Conservation (phyloP, 306 rosid species). For the Acacia acuminata region DNA sequence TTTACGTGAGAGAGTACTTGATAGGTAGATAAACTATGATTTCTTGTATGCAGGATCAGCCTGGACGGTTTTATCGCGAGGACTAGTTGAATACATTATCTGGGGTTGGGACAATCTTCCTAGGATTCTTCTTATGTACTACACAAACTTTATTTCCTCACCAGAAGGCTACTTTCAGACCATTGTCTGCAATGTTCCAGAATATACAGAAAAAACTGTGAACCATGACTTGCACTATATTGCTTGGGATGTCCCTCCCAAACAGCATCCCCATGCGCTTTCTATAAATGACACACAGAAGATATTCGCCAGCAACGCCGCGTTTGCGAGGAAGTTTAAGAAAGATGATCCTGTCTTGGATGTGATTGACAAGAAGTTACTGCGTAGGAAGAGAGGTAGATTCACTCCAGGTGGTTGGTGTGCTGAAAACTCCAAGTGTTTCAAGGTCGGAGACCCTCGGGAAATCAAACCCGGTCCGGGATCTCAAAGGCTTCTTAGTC, state of each 20-base stretch:
- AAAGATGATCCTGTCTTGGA: conserved; percentile 60
- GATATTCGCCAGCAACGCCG: conserved; percentile 64
- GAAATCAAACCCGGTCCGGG: conserved; percentile 71
- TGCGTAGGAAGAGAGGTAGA: conserved; percentile 43
- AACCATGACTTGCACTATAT: conserved; percentile 83
- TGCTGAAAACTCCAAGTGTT: conserved; percentile 58
- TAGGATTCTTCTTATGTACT: conserved; percentile 83
- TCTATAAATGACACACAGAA: conserved; percentile 54
- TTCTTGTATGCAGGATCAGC: conserved; percentile 69
- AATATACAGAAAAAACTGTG: conserved; percentile 61
- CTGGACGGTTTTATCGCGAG: conserved; percentile 75
- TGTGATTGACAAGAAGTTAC: conserved; percentile 51
- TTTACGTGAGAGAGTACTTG: not conserved
- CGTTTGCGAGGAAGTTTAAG: conserved; percentile 75
- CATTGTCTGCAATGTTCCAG: conserved; percentile 74
- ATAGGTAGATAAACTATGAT: conserved; percentile 4
- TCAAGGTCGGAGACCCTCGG: conserved; percentile 58
- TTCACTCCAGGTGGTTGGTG: conserved; percentile 89
- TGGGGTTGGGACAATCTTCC: conserved; percentile 97
- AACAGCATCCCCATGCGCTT: conserved; percentile 81
- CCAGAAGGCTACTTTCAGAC: conserved; percentile 93
- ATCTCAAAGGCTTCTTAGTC: conserved; percentile 60
- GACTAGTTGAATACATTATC: conserved; percentile 67
- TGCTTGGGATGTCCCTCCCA: conserved; percentile 84
- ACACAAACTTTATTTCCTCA: conserved; percentile 71